Base-by-base conservation (phyloP, 2,329 filamentous ascomycete genomes). In the Epichloe sibirici region DNA sequence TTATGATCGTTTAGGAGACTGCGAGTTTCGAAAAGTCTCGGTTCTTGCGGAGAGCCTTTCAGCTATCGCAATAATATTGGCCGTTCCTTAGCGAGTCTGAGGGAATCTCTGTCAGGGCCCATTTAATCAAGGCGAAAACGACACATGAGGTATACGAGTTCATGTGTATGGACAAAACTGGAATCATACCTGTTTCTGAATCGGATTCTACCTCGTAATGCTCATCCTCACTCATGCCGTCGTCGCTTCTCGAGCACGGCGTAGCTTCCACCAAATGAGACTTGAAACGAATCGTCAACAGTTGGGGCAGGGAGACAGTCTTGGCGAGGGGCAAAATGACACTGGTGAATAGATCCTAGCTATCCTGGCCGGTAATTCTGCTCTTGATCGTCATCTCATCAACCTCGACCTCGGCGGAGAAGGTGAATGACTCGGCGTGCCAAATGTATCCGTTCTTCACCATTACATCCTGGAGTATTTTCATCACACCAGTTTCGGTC, bases 391-490 rank as follows among this genome's bases (percentile, higher is more conserved):
- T 40, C 39, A 40, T 8, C 7, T 11, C n/a, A n/a, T 21, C 13
- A 7, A 40, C 17, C 39, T 40, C n/a, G 17, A 40, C 39, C 17
- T 21, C 39, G 39, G n/a, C 23, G 17, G n/a, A 21, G 13, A 15
- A 28, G 23, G 12, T 45, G 2, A 28, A 8, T 31, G 28, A 9
- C 7, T 3, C 2, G 28, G 9, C 8, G 28, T 9, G 7, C 28
- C 8, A 0, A 9, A 3, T 9, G 2, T 3, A 9, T 2, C 28
- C 1, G 28, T 31, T 2, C 28, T 1, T 1, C 28, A 21, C 17
- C 17, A 31, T 2, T 31, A 3, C 3, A 31, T 31, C 2, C 3
- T 3, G 7, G 8, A 31, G 8, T 8, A 31, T 9, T 9, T 9
- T 0, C 2, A 9, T 31, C 28, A 8, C 8, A 3, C 28, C 28